phyloP scores from a whole-genome alignment of 1,139 yeast species.

The Yamadazyma diddensiae region DNA sequence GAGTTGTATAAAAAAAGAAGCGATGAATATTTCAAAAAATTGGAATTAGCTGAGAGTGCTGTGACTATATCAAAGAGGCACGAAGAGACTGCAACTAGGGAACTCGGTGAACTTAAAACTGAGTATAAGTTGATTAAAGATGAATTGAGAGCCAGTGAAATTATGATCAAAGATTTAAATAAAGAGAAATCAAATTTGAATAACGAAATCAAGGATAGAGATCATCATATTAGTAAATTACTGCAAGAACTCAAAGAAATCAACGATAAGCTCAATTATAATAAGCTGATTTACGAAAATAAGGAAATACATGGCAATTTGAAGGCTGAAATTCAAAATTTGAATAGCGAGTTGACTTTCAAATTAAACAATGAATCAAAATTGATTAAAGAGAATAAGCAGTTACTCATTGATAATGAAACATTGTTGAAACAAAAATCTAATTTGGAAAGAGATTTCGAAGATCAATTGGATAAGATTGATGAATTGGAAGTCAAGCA shows the following conservation, averaged over 20 bases:
- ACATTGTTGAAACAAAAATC: constrained; percentile 46
- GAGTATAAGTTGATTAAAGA: constrained; percentile 53
- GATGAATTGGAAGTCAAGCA: constrained; percentile 44
- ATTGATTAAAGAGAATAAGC: constrained; percentile 61
- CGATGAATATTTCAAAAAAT: constrained; percentile 68
- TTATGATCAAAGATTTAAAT: constrained; percentile 55
- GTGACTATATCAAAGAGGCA: constrained; percentile 61
- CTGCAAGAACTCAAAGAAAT: constrained; percentile 40
- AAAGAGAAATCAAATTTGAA: constrained; percentile 54
- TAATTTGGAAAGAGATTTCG: constrained; percentile 51
- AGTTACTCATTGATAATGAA: constrained; percentile 60
- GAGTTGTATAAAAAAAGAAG: constrained; percentile 69
- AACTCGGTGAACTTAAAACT: constrained; percentile 53
- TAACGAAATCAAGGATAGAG: constrained; percentile 56
- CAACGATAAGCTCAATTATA: constrained; percentile 54
- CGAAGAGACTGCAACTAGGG: constrained; percentile 54
- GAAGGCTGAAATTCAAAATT: constrained; percentile 54
- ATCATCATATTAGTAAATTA: constrained; percentile 52
- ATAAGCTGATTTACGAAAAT: constrained; percentile 47
- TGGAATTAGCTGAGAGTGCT: constrained; percentile 79
- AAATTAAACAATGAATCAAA: constrained; percentile 63
- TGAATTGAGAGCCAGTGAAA: constrained; percentile 60
- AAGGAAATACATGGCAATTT: constrained; percentile 41
- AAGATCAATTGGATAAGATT: constrained; percentile 48
- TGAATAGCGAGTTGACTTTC: constrained; percentile 56